A percentile compares a stretch with the other conserved stretches of the same genome.
phyloP scores from a whole-genome alignment of 495 filamentous ascomycete species.

The Neurospora sp. region DNA sequence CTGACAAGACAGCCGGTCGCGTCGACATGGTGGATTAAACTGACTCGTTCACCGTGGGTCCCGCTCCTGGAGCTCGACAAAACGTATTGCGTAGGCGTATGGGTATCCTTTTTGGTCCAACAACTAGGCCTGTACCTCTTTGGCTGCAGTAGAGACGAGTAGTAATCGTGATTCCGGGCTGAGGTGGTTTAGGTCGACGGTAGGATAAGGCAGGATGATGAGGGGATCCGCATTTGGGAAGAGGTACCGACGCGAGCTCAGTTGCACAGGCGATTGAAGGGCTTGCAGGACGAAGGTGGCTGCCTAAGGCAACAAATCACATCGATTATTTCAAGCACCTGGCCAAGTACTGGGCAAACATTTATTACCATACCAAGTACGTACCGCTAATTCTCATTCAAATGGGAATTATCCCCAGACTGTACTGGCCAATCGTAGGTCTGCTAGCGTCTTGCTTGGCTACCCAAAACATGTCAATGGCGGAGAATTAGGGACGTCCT shows the following conservation, averaged over 20 bases:
- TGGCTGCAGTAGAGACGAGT: neutral
- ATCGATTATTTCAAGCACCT: neutral
- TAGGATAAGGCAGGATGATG: neutral
- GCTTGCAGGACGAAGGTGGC: neutral
- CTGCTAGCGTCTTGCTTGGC: neutral
- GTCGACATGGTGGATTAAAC: slow-evolving; percentile 32
- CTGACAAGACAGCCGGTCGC: slow-evolving; percentile 37
- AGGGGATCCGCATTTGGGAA: neutral
- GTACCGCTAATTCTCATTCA: no score
- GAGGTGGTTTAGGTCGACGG: neutral
- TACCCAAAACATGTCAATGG: neutral
- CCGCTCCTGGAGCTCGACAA: neutral
- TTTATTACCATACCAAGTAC: neutral
- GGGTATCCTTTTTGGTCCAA: neutral
- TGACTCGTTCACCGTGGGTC: neutral
- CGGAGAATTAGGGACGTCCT: neutral
- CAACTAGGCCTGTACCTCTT: neutral
- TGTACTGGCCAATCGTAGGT: no score
- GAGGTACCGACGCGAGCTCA: neutral
- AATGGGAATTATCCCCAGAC: no score
- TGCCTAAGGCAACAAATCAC: neutral
- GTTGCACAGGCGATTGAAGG: neutral
- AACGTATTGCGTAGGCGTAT: neutral
- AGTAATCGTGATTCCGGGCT: neutral
- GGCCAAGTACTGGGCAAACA: neutral